A percentile compares a stretch with the other conserved stretches of the same genome.
Conservation (phyloP, 345 rosid species). For the Carallia pectinifolia region DNA sequence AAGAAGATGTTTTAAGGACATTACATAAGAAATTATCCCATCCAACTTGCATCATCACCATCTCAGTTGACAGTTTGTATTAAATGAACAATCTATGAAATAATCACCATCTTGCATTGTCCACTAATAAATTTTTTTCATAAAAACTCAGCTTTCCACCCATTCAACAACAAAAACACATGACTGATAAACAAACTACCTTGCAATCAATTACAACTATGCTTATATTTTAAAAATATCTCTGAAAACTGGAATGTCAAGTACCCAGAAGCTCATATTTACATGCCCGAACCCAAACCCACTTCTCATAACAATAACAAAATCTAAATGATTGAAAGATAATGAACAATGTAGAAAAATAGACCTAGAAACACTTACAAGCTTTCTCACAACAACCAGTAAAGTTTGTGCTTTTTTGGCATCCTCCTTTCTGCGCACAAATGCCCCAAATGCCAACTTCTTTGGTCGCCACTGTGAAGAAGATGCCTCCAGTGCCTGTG, state of each 20-base stretch:
- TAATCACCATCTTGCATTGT: too few species aligned
- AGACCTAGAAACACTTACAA: conserved; percentile 49
- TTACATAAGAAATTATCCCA: too few species aligned
- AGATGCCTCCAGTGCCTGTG: conserved; percentile 33
- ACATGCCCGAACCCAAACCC: conserved; percentile 15
- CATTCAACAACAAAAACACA: neutral
- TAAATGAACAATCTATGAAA: too few species aligned
- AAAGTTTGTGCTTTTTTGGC: conserved; percentile 33
- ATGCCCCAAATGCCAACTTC: conserved; percentile 63
- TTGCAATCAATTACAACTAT: conserved; percentile 9
- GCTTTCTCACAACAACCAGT: conserved; percentile 53
- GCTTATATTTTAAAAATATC: conserved; percentile 5
- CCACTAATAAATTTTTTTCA: too few species aligned
- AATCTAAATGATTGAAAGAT: neutral
- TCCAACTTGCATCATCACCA: too few species aligned
- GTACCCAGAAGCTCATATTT: conserved; percentile 2
- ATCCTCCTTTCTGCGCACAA: conserved; percentile 28
- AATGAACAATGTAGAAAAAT: neutral
- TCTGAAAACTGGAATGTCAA: neutral
- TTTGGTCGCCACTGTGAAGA: conserved; percentile 60
- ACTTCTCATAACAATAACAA: conserved; percentile 12
- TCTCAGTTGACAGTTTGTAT: too few species aligned
- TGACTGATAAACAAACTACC: neutral
- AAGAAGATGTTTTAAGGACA: too few species aligned
- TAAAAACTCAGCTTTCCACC: neutral